Evolutionary conservation across 2,329 filamentous ascomycete genomes (phyloP).

Genomic region (Colletotrichum sp.): DNA sequence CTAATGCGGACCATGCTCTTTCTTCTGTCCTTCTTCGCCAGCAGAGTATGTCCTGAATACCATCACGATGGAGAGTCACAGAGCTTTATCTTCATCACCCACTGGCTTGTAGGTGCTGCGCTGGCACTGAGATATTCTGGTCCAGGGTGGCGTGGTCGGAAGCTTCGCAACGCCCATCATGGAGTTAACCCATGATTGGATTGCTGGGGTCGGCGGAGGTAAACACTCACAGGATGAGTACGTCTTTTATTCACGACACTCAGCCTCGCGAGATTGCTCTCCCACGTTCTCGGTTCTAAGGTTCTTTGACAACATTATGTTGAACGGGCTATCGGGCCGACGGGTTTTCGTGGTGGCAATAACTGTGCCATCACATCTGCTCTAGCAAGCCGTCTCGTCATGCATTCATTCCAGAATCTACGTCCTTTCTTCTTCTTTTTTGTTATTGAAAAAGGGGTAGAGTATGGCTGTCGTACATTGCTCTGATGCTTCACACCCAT

Average conservation of each 20-base stretch:
- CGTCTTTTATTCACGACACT: background rate
- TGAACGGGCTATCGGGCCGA: no score
- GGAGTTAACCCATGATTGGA: fast-evolving
- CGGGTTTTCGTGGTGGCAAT: no score
- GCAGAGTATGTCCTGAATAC: background rate
- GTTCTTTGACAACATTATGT: no score
- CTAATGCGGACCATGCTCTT: background rate
- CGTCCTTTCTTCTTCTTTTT: no score
- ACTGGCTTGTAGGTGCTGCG: fast-evolving
- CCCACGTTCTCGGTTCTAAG: no score
- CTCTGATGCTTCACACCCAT: no score
- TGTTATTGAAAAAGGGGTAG: no score
- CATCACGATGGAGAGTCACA: background rate
- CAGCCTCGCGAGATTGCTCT: background rate
- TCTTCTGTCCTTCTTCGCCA: background rate
- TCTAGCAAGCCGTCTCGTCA: no score
- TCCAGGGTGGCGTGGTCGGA: background rate
- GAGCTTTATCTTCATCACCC: background rate
- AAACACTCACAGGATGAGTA: fast-evolving
- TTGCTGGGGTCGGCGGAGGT: background rate
- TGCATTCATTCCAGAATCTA: no score
- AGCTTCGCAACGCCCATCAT: background rate
- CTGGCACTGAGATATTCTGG: background rate
- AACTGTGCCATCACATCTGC: no score
- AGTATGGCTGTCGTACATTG: no score